These are phyloP conservation scores for Lagerstroemia speciosa DNA, from an alignment of 345 rosid genomes.

Conservation along the genomic window DNA sequence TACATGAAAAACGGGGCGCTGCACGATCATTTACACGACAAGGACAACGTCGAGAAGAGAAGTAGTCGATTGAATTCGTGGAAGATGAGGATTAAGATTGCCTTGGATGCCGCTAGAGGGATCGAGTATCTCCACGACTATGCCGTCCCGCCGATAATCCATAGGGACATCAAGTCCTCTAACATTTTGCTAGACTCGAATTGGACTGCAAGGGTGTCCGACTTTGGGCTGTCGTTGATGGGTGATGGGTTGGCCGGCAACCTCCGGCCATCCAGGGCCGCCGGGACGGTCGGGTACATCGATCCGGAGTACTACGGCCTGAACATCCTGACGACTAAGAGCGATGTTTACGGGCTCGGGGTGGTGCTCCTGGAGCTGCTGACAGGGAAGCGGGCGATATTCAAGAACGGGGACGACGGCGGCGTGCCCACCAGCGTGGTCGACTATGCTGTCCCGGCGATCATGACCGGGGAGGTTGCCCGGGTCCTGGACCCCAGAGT, in stretches of 20 bases:
- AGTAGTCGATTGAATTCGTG: slow-evolving; percentile 62
- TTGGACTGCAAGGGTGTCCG: slow-evolving; percentile 39
- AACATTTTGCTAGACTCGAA: slow-evolving; percentile 33
- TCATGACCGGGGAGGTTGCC: slow-evolving; percentile 16
- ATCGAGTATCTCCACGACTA: slow-evolving; percentile 43
- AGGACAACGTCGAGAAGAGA: slow-evolving; percentile 27
- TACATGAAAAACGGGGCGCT: slow-evolving; percentile 44
- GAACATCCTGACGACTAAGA: slow-evolving; percentile 34
- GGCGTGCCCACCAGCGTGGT: slow-evolving; percentile 24
- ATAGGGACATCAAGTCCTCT: slow-evolving; percentile 40
- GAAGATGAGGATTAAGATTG: slow-evolving; percentile 37
- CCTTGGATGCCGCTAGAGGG: slow-evolving; percentile 38
- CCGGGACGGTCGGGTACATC: slow-evolving; percentile 47
- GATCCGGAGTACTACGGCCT: slow-evolving; percentile 45
- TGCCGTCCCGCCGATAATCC: slow-evolving; percentile 41
- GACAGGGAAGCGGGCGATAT: slow-evolving; percentile 35
- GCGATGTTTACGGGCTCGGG: slow-evolving; percentile 42
- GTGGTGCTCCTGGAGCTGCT: slow-evolving; percentile 36
- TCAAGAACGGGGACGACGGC: slow-evolving; percentile 22
- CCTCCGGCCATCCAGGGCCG: slow-evolving; percentile 31
- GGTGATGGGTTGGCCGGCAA: slow-evolving; percentile 27
- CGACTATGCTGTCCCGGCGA: slow-evolving; percentile 29
- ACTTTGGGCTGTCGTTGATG: slow-evolving; percentile 37
- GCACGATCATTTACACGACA: slow-evolving; percentile 35
- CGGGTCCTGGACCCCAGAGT: slow-evolving; percentile 28